Percentiles rank a stretch among this genome's conserved stretches.
phyloP scores from a whole-genome alignment of 176 grass and related monocot species.

The Oryza nivara region DNA sequence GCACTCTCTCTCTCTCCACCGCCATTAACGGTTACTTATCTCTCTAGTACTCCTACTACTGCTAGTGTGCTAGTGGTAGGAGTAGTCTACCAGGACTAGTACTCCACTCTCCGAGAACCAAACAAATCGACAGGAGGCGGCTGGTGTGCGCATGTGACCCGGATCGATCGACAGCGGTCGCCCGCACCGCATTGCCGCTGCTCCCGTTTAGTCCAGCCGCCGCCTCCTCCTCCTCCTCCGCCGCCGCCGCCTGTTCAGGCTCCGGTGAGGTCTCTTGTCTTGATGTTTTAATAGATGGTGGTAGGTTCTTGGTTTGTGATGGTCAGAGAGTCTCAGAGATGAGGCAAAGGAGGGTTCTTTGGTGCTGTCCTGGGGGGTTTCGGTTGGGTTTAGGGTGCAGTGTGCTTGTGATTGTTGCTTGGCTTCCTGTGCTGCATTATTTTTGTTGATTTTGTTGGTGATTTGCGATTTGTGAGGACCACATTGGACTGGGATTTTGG shows the following conservation, averaged over 20 bases:
- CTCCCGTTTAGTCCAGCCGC: neutral
- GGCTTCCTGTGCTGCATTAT: neutral
- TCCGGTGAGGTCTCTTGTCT: neutral
- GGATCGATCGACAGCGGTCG: neutral
- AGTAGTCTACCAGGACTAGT: neutral
- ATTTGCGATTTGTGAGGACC: neutral
- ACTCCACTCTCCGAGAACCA: neutral
- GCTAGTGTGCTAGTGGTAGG: neutral
- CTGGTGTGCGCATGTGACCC: conserved; percentile 31
- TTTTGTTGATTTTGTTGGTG: conserved; percentile 6
- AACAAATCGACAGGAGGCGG: conserved; percentile 10
- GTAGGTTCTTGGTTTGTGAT: neutral
- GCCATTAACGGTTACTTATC: conserved; percentile 6
- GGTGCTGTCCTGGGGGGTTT: conserved; percentile 14
- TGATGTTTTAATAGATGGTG: no score
- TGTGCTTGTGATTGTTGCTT: neutral
- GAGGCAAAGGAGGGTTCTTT: conserved; percentile 18
- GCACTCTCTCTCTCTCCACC: neutral
- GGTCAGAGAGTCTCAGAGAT: neutral
- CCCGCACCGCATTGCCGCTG: neutral
- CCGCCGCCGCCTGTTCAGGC: neutral
- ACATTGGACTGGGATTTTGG: conserved; percentile 13
- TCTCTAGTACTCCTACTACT: neutral
- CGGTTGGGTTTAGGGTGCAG: neutral
- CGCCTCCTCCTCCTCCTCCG: neutral